Conservation (phyloP, 73 alveolate genomes). For the Loxodes magnus region DNA sequence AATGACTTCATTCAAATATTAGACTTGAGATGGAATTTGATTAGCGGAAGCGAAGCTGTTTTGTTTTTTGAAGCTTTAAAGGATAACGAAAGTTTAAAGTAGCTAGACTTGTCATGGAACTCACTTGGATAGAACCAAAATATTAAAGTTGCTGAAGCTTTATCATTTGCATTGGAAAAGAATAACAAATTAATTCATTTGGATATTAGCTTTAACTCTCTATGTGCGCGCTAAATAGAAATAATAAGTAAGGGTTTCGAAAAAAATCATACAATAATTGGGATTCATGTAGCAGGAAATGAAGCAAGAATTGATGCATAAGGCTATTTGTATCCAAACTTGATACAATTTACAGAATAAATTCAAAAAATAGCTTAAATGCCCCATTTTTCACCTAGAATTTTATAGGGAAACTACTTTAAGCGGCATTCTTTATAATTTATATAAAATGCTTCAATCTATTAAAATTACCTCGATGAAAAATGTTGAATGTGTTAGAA, state of each 20-base stretch:
- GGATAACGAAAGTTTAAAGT: constrained; percentile 15
- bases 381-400: neutral
- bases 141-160: neutral
- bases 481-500: constrained; percentile 7
- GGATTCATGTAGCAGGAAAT: constrained; percentile 48
- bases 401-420: too few species aligned
- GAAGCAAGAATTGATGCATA: constrained; percentile 19
- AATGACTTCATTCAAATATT: neutral
- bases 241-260: constrained; percentile 30
- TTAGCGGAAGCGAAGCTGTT: constrained; percentile 36
- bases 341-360: neutral
- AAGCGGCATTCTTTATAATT: too few species aligned
- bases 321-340: constrained; percentile 25
- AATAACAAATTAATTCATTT: constrained; percentile 27
- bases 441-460: neutral
- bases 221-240: constrained; percentile 21
- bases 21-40: constrained; percentile 31
- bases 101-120: constrained; percentile 46
- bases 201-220: constrained; percentile 33
- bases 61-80: constrained; percentile 17
- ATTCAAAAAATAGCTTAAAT: neutral
- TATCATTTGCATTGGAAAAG: constrained; percentile 12
- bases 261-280: constrained; percentile 36
- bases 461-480: neutral
- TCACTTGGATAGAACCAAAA: constrained; percentile 27